Evolutionary conservation across 139 green algal genomes (phyloP).

Genomic region (Coccomyxa sp.): DNA sequence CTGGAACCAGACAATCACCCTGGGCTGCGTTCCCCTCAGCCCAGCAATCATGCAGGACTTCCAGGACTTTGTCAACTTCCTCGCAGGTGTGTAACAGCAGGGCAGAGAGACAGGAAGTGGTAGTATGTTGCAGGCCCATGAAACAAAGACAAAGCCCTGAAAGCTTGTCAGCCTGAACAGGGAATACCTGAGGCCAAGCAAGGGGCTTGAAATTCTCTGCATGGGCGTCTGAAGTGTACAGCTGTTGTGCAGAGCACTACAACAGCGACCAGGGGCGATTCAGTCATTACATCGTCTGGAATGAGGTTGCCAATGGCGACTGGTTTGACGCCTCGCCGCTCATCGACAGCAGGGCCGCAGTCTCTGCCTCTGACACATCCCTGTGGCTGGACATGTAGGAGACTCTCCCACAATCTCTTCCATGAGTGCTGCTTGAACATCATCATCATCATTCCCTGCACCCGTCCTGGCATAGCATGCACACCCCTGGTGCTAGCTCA

Average conservation of each 20-base stretch:
- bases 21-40: not conserved
- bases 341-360: not conserved
- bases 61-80: slow-evolving; percentile 3
- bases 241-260: not conserved
- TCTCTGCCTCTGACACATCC: not conserved
- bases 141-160: too few species aligned
- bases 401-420: not conserved
- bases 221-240: too few species aligned
- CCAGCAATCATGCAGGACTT: not conserved
- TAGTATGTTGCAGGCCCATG: too few species aligned
- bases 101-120: too few species aligned
- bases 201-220: too few species aligned
- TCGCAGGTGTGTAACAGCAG: too few species aligned
- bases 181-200: too few species aligned
- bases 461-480: too few species aligned
- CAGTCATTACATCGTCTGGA: slow-evolving; percentile 3
- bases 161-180: too few species aligned
- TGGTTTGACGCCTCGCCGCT: not conserved
- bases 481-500: too few species aligned
- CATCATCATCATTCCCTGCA: too few species aligned
- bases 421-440: not conserved
- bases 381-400: not conserved
- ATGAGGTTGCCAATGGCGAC: slow-evolving; percentile 3
- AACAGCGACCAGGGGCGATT: not conserved
- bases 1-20: not conserved